Base-by-base conservation (phyloP, 1,284 basidiomycete species). In the Amylostereum areolatum region DNA sequence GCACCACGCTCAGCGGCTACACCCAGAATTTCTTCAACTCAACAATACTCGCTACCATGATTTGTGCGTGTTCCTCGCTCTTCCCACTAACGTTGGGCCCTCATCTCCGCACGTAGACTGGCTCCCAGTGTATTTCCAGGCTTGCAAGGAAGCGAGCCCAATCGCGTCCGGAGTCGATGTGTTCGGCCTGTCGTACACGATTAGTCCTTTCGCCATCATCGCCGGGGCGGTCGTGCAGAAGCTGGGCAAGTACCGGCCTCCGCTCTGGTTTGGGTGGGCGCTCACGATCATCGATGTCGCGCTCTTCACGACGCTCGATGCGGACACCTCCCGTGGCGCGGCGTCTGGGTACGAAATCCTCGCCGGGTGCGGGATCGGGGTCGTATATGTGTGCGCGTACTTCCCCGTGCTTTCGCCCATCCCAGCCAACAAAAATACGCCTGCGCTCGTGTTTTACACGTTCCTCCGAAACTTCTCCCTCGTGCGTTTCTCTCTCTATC, bases 401-500 rank as follows among this genome's bases (percentile, higher is more conserved):
- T 62, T 55, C 45, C 60, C 63, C 3, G 57, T 69, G 28, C 63
- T 67, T n/a, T 66, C 71, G 4, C 67, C 69, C 0, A 53, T 72
- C 1, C 61, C 63, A 2, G 55, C 63, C 4, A 50, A 53, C 5
- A 46, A 60, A 30, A 69, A 65, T 46, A 67, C 66, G 4, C 55
- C 56, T 34, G 65, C 65, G 1, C 56, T 69, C n/a, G 61, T 65
- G 1, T 60, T 68, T 47, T 59, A 63, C 49, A 59, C 59, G 46
- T 69, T 66, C 45, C 50, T 62, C 12, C 64, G 67, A 25, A 57
- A 52, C 11, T 66, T 67, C 40, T 57, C 59, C 4, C 56, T 49
- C 45, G 52, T 56, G 46, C 28, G 49, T 46, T 30, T 18, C n/a
- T n/a, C n/a, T n/a, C n/a, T n/a, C n/a, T n/a, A n/a, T n/a, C n/a